Base-by-base conservation (phyloP, 2,329 filamentous ascomycete species). In the Colletotrichum viniferum region DNA sequence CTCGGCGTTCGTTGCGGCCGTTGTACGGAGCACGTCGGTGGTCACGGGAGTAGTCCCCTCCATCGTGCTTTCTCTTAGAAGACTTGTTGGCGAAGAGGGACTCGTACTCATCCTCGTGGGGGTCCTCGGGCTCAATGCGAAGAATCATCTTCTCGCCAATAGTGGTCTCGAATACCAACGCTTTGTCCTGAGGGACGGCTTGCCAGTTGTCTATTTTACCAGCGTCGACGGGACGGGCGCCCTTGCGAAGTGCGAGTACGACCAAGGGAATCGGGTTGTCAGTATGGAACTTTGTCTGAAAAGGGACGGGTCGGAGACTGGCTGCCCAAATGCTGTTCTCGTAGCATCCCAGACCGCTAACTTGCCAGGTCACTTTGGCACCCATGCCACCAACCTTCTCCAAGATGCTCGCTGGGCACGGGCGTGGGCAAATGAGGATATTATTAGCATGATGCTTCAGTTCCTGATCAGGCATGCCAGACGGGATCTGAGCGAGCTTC, bases 321-420 rank as follows among this genome's bases (percentile, higher is more conserved):
- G 94, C 95, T 7, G 96, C 97, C 96, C 96, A 99, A 52, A 98
- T 90, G 79, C 91, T 94, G 82, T 96, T 93, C 76, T 98, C 94
- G 78, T 91, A 92, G 78, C 90, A 92, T 1, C 92, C 95, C 7
- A 93, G 92, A 48, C 93, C 95, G 0, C 92, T 94, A 6, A 98
- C 93, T 82, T 95, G 92, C 95, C 96, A 99, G 55, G 87, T 92
- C 85, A 97, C 90, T 84, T 94, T 96, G 79, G 91, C 92, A 38
- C 96, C 95, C 81, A 98, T 92, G 32, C 96, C 96, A 56, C 97
- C 97, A 13, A 97, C 94, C 83, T 95, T 97, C 68, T 94, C 90
- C 36, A 98, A 86, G 26, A 97, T 93, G 77, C 89, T 90, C 66
- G 90, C 88, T 4, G 94, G 92, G 65, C 94, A 95, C 0, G 94